Conservation (phyloP, 495 filamentous ascomycete species). For the Penicillium argentinense region DNA sequence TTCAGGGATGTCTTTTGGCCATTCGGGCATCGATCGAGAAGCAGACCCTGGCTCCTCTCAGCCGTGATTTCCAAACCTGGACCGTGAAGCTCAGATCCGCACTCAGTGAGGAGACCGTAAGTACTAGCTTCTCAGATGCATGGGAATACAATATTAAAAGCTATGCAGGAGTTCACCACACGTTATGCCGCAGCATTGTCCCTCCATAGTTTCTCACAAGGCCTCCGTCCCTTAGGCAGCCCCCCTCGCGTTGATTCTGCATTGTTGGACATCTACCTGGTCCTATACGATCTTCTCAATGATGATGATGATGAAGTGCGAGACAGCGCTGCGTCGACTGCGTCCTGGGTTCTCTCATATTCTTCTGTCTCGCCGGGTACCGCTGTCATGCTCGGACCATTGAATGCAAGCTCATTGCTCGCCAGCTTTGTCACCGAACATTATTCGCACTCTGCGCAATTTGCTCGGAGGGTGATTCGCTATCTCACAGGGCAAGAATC, state of each 20-base stretch:
- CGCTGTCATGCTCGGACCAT: constrained; percentile 37
- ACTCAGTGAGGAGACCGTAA: constrained; percentile 44
- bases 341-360: constrained; percentile 44
- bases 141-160: no score
- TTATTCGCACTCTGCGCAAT: constrained; percentile 35
- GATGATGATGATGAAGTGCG: constrained; percentile 93
- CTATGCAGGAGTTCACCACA: constrained; percentile 64
- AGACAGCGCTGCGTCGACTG: constrained; percentile 56
- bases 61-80: constrained; percentile 29
- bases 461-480: constrained; percentile 29
- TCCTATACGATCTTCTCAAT: constrained; percentile 64
- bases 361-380: constrained; percentile 30
- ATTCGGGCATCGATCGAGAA: constrained; percentile 41
- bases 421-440: constrained; percentile 38
- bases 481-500: constrained; percentile 31
- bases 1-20: constrained; percentile 59
- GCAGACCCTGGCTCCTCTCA: constrained; percentile 8
- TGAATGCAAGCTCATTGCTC: constrained; percentile 50
- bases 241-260: constrained; percentile 27
- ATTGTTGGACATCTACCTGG: constrained; percentile 48
- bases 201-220: constrained; percentile 34
- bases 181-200: constrained; percentile 56
- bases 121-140: constrained; percentile 10
- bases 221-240: constrained; percentile 23
- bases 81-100: constrained; percentile 37